Base-by-base conservation (phyloP, 176 grass and related monocot species). In the Aechmea fasciata region DNA sequence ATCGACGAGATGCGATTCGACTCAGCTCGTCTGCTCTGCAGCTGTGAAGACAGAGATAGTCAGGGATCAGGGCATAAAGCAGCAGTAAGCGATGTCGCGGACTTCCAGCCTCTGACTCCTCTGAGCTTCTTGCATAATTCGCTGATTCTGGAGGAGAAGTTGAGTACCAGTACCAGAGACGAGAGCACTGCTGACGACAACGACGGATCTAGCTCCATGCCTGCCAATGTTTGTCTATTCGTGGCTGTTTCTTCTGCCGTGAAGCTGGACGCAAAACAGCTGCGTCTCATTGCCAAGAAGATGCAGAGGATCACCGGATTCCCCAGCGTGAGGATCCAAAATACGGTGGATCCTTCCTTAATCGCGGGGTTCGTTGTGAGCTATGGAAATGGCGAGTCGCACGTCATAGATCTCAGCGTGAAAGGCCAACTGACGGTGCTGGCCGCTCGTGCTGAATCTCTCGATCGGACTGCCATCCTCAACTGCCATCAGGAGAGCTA, bases 251-350 rank as follows among this genome's bases (percentile, higher is more conserved):
- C 89, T 23, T 99, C 95, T 69, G 94, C 89, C 14, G 84, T 93
- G 66, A 72, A 80, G 73, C 78, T 99, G 10, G 84, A 92, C 65
- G 74, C 75, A 64, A 74, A 29, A 24, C 95, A 99, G 80, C 87
- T 88, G 5, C 82, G 85, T 63, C 79, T 93, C 66, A 99, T 99
- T 68, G 79, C 89, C 15, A 85, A 79, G 75, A 99, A 99, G 80
- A 99, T 99, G 95, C 86, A 79, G 17, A 81, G 79, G 14, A 77
- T 99, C 70, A 99, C 94, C 0, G 94, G 94, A 1, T 99, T 93
- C 82, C 64, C 63, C 55, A 82, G 82, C 70, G 67, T 99, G n/a
- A 77, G 64, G 20, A 11, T 99, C 3, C 87, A 87, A 66, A 88
- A 88, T 84, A 84, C 80, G 6, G 75, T 93, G 3, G 90, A 99